Conservation (phyloP, 495 filamentous ascomycete genomes). For the Lasiosphaeria miniovina region DNA sequence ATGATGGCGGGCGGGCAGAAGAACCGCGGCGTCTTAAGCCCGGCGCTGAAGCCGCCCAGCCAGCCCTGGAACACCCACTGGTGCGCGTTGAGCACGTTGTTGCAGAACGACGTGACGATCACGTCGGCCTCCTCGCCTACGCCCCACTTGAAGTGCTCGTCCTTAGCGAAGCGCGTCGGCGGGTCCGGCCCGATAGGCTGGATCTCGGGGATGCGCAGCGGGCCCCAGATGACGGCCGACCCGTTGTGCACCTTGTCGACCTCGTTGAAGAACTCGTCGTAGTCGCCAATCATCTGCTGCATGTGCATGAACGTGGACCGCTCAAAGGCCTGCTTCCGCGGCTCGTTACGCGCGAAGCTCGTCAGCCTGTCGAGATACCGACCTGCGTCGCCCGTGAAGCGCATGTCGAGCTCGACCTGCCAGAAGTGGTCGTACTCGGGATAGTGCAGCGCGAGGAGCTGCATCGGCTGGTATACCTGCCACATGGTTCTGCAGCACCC, state of each 20-base stretch:
- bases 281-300: conserved; percentile 27
- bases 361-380: conserved; percentile 47
- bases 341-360: conserved; percentile 52
- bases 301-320: conserved; percentile 40
- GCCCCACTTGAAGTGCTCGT: conserved; percentile 55
- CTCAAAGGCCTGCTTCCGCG: conserved; percentile 44
- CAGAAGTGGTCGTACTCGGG: conserved; percentile 60
- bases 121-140: conserved; percentile 59
- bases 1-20: conserved; percentile 36
- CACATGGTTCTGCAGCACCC: conserved; percentile 29
- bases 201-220: conserved; percentile 49
- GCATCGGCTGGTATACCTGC: conserved; percentile 44
- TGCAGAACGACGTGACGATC: conserved; percentile 51
- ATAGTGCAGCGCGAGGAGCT: conserved; percentile 56
- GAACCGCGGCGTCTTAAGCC: conserved; percentile 26
- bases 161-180: conserved; percentile 34
- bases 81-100: conserved; percentile 39
- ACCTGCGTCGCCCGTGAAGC: conserved; percentile 56
- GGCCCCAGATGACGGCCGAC: conserved; percentile 57
- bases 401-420: conserved; percentile 62
- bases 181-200: conserved; percentile 45
- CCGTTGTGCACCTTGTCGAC: conserved; percentile 27
- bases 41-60: conserved; percentile 37
- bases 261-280: conserved; percentile 20
- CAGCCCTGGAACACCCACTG: conserved; percentile 51